Evolutionary conservation across 1,139 yeast species (phyloP), one percentile per base, ranked within the genome.

Genomic region (Suzukiozyma palmioleophila): DNA sequence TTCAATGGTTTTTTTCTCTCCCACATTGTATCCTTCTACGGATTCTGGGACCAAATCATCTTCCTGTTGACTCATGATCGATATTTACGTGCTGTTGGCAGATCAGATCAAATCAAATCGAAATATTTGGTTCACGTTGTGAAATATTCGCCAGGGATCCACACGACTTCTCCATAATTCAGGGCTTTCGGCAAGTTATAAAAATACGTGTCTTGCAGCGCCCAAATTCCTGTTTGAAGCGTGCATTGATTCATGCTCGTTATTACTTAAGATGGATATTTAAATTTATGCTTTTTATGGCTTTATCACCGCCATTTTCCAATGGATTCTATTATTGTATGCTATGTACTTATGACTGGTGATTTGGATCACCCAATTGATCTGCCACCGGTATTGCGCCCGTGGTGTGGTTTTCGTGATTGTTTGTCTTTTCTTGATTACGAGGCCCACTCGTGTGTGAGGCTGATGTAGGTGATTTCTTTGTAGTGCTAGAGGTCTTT

Each of bases 1-100:
- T 38, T 79, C 90, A 41, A 89, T 75, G 27, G 95, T 85, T 59
- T 88, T 88, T 69, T 88, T 88, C 47, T 84, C 92, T 4, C 86
- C 78, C 18, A 88, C 92, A 47, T 77, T 79, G 71, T 87, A 89
- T 10, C 83, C 84, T 49, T 77, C 79, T 32, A 73, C 76, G 44
- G 73, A 67, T 54, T 83, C 89, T 9, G 84, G 81, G 27, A 73
- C 69, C 51, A 81, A 71, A 46, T 81, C 88, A 47, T 82, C 86
- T 27, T 72, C 79, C 18, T 34, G 22, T 10, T 24, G 32, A 31
- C 36, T 30, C 36, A 33, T 33, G 13, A n/a, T 15, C 26, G 26
- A 11, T 18, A 18, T 18, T 18, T 18, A n/a, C 7, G 22, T 18
- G 22, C 7, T 18, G 22, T 18, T 18, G 22, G 22, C 22, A 26